A percentile compares a stretch with the other conserved stretches of the same genome.
phyloP scores from a whole-genome alignment of 768 basidiomycete species.

The Strobilomyces echinocephalus region DNA sequence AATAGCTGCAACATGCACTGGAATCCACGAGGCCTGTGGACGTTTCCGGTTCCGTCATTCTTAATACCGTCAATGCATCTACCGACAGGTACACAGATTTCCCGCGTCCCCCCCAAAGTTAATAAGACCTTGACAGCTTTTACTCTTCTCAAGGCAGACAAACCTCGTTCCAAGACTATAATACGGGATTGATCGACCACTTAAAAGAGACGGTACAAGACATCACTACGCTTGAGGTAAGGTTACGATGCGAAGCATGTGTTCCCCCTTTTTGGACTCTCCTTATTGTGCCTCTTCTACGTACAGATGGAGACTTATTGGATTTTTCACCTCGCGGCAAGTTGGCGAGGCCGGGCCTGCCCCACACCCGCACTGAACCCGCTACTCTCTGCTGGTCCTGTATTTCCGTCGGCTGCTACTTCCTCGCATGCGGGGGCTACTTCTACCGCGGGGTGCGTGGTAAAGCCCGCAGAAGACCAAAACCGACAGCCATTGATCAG shows the following conservation, averaged over 20 bases:
- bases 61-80: slow-evolving; percentile 61
- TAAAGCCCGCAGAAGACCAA: slow-evolving; percentile 1
- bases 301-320: slow-evolving; percentile 83
- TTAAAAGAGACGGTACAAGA: slow-evolving; percentile 47
- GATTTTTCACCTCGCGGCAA: slow-evolving; percentile 70
- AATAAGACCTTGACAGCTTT: slow-evolving; percentile 44
- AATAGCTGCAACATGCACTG: slow-evolving; percentile 45
- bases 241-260: neutral
- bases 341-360: slow-evolving; percentile 46
- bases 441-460: slow-evolving; percentile 1
- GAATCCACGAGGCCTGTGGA: slow-evolving; percentile 40
- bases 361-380: slow-evolving; percentile 26
- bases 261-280: neutral
- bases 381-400: slow-evolving; percentile 44
- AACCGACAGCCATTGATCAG: slow-evolving; percentile 41
- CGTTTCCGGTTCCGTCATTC: slow-evolving; percentile 36
- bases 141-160: slow-evolving; percentile 84
- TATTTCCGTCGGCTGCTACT: slow-evolving; percentile 25
- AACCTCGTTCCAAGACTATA: slow-evolving; percentile 76
- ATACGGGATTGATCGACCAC: slow-evolving; percentile 55
- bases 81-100: slow-evolving; percentile 59
- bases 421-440: slow-evolving; percentile 7
- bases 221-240: slow-evolving; percentile 67
- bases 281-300: neutral
- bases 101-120: neutral